A percentile compares a stretch with the other conserved stretches of the same genome.
These are phyloP conservation scores for Xylaria sp. DNA, from an alignment of 2,329 filamentous ascomycete genomes.

Conservation along the genomic window DNA sequence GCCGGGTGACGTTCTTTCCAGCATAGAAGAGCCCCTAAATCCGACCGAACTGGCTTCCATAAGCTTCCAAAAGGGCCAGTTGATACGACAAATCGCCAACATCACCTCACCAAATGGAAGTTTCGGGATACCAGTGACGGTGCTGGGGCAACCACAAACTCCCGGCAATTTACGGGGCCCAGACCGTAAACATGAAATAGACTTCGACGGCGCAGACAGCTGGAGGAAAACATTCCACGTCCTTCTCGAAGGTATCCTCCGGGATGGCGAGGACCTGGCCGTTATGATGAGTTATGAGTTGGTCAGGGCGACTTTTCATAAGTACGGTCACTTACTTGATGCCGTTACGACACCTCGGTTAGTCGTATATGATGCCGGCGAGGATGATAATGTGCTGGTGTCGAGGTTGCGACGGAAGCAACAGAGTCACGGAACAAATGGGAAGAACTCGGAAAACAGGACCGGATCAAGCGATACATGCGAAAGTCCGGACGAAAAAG, in stretches of 20 bases:
- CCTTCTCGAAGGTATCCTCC: conserved; percentile 50
- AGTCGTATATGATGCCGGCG: conserved; percentile 49
- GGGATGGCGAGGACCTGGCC: conserved; percentile 56
- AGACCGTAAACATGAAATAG: conserved; percentile 5
- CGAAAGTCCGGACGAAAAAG: conserved; percentile 8
- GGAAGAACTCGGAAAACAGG: background rate
- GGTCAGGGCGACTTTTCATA: conserved; percentile 48
- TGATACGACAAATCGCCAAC: conserved; percentile 41
- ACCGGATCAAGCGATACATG: background rate
- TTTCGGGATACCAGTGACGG: conserved; percentile 44
- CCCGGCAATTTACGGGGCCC: conserved; percentile 8
- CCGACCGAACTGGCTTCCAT: conserved; percentile 34
- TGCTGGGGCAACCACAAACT: conserved; percentile 28
- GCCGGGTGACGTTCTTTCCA: conserved; percentile 36
- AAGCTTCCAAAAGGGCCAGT: conserved; percentile 43
- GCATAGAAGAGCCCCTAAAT: conserved; percentile 33
- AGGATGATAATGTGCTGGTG: conserved; percentile 48
- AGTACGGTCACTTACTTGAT: conserved; percentile 47
- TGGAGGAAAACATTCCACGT: conserved; percentile 55
- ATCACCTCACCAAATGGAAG: conserved; percentile 41
- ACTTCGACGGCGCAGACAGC: conserved; percentile 32
- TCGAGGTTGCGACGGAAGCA: conserved; percentile 14
- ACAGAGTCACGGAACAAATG: conserved; percentile 9
- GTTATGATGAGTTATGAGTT: conserved; percentile 53
- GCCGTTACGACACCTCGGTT: conserved; percentile 47